Base-by-base conservation (phyloP, 805 yeast genomes). In the Komagataella pseudopastoris region DNA sequence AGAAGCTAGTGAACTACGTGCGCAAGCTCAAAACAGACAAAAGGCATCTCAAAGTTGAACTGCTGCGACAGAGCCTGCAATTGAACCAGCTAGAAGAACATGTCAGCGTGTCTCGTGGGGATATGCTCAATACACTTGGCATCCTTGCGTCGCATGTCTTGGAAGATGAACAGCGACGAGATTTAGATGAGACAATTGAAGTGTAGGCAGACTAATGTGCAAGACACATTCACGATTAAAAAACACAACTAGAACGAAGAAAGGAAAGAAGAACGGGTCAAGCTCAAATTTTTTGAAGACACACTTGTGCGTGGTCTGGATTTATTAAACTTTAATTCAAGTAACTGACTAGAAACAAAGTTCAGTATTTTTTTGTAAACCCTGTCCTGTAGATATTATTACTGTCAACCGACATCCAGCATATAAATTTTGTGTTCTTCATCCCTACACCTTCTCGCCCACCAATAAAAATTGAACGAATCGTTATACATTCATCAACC, bases 51-150 rank as follows among this genome's bases (percentile, higher is more conserved):
- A 62, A 59, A 47, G 50, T 52, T 12, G 69, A 66, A 51, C 66
- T 64, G 49, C 50, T 55, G 12, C 50, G 55, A 10, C 59, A 66
- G 46, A 57, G 58, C 46, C 59, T 54, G 46, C 60, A 60, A 48
- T 47, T 66, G 6, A 55, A 53, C 7, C 45, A 49, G 16, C 49
- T 51, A 20, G 45, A 56, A 77, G 77, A 47, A 47, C 39, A 44
- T 44, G 22, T 46, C 53, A 43, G 53, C 53, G 56, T 63, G 49
- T 62, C 72, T 24, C 55, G 69, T 48, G 63, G 71, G 36, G 46
- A 74, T 45, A 57, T 66, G 66, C 56, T 66, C 24, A 66, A 66
- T 50, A 65, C 71, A 0, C 54, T 66, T 23, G 71, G 71, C 12
- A 56, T 66, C 46, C 53, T 66, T 39, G 69, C 69, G 10, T 57